Percentiles rank a stretch among this genome's conserved stretches.
Conservation (phyloP, 2,329 filamentous ascomycete genomes). For the Clonostachys sp. region DNA sequence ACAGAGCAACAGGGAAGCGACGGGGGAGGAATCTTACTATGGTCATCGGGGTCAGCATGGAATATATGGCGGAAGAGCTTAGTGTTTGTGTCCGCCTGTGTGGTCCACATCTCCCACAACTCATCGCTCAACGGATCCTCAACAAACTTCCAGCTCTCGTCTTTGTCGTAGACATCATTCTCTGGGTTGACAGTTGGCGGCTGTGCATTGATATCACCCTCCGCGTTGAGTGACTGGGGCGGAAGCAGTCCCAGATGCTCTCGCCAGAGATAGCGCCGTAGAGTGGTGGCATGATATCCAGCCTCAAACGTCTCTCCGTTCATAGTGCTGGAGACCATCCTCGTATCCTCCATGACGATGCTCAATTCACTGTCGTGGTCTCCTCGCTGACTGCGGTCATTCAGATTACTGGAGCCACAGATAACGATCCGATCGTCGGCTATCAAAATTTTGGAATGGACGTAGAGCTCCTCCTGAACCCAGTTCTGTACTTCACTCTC, state of each 20-base stretch:
- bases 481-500: conserved; percentile 81
- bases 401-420: conserved; percentile 85
- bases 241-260: conserved; percentile 83
- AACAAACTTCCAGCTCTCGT: conserved; percentile 61
- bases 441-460: conserved; percentile 88
- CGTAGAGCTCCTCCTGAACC: conserved; percentile 93
- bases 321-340: conserved; percentile 69
- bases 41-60: conserved; percentile 84
- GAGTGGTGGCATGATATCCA: conserved; percentile 75
- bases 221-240: conserved; percentile 65
- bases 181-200: conserved; percentile 63
- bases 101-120: conserved; percentile 66
- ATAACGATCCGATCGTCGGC: conserved; percentile 82
- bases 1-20: not conserved
- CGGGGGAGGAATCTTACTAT: conserved; percentile 41
- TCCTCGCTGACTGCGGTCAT: conserved; percentile 84
- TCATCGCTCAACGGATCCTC: conserved; percentile 66
- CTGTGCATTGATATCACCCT: conserved; percentile 66
- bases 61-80: conserved; percentile 74
- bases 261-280: conserved; percentile 80
- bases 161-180: conserved; percentile 58
- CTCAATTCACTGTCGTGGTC: conserved; percentile 88
- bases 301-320: conserved; percentile 72
- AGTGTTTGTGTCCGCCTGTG: conserved; percentile 66
- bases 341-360: conserved; percentile 83